Evolutionary conservation across 2,329 filamentous ascomycete species (phyloP).

Genomic region (Stachybotrys chlorohalonatus): DNA sequence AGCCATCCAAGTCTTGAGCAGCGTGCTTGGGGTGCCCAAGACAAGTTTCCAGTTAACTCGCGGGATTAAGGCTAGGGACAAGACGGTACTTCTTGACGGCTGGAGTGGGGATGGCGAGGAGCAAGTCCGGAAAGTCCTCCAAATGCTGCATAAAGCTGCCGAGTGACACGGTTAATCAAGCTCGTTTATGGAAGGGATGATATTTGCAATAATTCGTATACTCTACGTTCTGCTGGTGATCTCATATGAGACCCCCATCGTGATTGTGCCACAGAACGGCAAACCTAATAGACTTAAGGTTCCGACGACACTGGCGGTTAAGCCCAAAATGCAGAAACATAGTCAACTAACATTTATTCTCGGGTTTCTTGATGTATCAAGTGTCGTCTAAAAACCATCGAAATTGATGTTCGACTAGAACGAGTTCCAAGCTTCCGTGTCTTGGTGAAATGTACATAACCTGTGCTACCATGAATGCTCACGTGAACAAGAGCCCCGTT

Average conservation of each 20-base stretch:
- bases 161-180: neutral
- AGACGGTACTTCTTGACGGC: conserved; percentile 41
- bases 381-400: neutral
- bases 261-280: too few relatives aligned
- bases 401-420: too few relatives aligned
- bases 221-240: too few relatives aligned
- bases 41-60: conserved; percentile 53
- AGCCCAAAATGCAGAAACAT: too few relatives aligned
- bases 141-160: conserved; percentile 16
- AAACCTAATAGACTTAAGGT: too few relatives aligned
- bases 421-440: neutral
- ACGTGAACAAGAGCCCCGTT: conserved; percentile 14
- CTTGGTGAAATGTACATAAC: neutral
- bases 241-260: too few relatives aligned
- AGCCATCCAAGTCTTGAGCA: conserved; percentile 52
- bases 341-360: neutral
- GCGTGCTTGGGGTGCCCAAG: conserved; percentile 51
- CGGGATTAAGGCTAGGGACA: conserved; percentile 56
- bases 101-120: conserved; percentile 20
- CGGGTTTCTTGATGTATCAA: neutral
- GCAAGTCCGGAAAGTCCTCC: conserved; percentile 16
- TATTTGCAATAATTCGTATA: too few relatives aligned
- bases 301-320: too few relatives aligned
- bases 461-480: neutral
- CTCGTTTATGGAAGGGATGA: too few relatives aligned